Evolutionary conservation across 331 rosid genomes (phyloP).

Genomic region (Malus hybrid): DNA sequence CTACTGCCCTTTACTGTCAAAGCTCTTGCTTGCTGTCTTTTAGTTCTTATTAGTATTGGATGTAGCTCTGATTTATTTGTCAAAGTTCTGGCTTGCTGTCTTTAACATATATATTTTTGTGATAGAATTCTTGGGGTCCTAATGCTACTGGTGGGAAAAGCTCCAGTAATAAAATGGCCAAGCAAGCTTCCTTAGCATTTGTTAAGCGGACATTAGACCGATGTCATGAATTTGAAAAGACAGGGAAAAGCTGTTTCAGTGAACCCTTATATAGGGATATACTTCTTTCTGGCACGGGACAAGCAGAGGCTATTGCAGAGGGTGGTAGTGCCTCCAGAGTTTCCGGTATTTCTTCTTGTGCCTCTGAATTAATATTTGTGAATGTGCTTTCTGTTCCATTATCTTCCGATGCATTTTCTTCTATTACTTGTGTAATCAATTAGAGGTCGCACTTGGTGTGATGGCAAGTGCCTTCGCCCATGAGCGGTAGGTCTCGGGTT

Average conservation of each 20-base stretch:
- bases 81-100: too few relatives aligned
- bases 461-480: too few relatives aligned
- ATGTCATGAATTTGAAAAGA: slow-evolving; percentile 66
- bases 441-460: background rate
- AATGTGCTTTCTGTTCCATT: background rate
- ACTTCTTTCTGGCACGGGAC: slow-evolving; percentile 42
- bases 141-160: slow-evolving; percentile 71
- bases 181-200: slow-evolving; percentile 74
- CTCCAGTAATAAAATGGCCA: slow-evolving; percentile 74
- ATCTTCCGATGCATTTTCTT: slow-evolving; percentile 4
- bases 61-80: too few relatives aligned
- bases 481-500: too few relatives aligned
- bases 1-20: background rate
- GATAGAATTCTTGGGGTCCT: slow-evolving; percentile 68
- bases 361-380: slow-evolving; percentile 8
- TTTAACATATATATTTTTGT: slow-evolving; percentile 19
- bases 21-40: background rate
- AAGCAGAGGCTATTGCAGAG: slow-evolving; percentile 38
- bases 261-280: slow-evolving; percentile 61
- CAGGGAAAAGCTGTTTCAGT: slow-evolving; percentile 85
- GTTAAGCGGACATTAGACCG: slow-evolving; percentile 73
- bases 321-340: slow-evolving; percentile 50
- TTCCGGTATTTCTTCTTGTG: slow-evolving; percentile 35
- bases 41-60: too few relatives aligned
- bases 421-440: background rate